Percentiles rank a stretch among this genome's conserved stretches.
phyloP scores from a whole-genome alignment of 495 filamentous ascomycete species.

The Daldinia vernicosa region DNA sequence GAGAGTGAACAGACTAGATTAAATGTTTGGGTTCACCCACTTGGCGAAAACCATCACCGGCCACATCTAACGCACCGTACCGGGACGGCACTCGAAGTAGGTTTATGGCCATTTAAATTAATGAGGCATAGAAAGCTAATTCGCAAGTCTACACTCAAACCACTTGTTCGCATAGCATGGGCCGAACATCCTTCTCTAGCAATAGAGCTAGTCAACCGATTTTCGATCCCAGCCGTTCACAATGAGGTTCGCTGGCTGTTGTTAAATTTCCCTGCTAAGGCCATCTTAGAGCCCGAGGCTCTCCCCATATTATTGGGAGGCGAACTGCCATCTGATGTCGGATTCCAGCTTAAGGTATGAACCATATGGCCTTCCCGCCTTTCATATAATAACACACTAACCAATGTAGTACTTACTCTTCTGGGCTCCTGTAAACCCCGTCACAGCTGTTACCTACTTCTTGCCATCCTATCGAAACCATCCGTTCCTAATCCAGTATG shows the following conservation, averaged over 20 bases:
- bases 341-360: slow-evolving; percentile 83
- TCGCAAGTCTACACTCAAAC: slow-evolving; percentile 59
- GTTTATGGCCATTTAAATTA: not conserved
- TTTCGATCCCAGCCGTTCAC: slow-evolving; percentile 74
- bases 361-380: not conserved
- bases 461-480: slow-evolving; percentile 92
- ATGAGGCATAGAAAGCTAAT: slow-evolving; percentile 24
- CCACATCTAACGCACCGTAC: slow-evolving; percentile 37
- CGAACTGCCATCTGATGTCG: slow-evolving; percentile 78
- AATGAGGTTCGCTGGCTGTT: slow-evolving; percentile 81
- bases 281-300: slow-evolving; percentile 78
- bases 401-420: slow-evolving; percentile 80
- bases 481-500: slow-evolving; percentile 94
- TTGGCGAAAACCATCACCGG: slow-evolving; percentile 65
- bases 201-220: slow-evolving; percentile 80
- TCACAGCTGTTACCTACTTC: slow-evolving; percentile 92
- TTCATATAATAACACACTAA: slow-evolving; percentile 47
- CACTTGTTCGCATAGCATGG: slow-evolving; percentile 85
- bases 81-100: slow-evolving; percentile 64
- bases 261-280: slow-evolving; percentile 83
- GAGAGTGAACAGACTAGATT: slow-evolving; percentile 87
- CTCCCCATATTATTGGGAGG: slow-evolving; percentile 82
- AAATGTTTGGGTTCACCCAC: slow-evolving; percentile 87
- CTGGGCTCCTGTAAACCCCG: slow-evolving; percentile 93
- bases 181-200: slow-evolving; percentile 80